Evolutionary conservation across 108 stramenopile species (phyloP).

Genomic region (Skeletonema menzelii): DNA sequence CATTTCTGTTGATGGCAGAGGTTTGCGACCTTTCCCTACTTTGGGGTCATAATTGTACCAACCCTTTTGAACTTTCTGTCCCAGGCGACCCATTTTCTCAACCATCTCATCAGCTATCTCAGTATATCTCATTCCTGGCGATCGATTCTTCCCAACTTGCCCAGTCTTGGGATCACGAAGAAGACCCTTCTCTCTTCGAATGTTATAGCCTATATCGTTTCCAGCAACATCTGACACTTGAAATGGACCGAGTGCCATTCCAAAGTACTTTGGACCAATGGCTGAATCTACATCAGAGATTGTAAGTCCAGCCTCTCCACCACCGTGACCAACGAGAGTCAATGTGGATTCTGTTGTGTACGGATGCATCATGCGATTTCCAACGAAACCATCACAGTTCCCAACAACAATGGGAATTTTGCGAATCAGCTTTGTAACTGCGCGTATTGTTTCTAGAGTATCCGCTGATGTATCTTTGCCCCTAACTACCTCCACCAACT

Average conservation of each 20-base stretch:
- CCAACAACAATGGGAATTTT: slow-evolving; percentile 96
- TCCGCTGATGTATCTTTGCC: slow-evolving; percentile 60
- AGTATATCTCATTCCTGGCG: slow-evolving; percentile 69
- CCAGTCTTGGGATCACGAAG: slow-evolving; percentile 52
- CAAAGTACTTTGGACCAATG: slow-evolving; percentile 58
- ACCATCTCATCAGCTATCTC: slow-evolving; percentile 91
- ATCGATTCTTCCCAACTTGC: slow-evolving; percentile 49
- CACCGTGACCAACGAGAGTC: slow-evolving; percentile 59
- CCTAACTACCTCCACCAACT: slow-evolving; percentile 91
- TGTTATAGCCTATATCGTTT: slow-evolving; percentile 91
- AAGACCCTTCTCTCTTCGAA: slow-evolving; percentile 78
- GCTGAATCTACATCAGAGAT: slow-evolving; percentile 77
- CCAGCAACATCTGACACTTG: slow-evolving; percentile 94
- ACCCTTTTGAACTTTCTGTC: slow-evolving; percentile 87
- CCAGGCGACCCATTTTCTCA: slow-evolving; percentile 79
- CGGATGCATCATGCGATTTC: slow-evolving; percentile 94
- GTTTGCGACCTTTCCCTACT: slow-evolving; percentile 80
- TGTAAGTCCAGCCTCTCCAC: slow-evolving; percentile 52
- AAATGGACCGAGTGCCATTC: slow-evolving; percentile 91
- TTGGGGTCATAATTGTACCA: slow-evolving; percentile 88
- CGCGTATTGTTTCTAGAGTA: slow-evolving; percentile 76
- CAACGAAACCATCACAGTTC: slow-evolving; percentile 98
- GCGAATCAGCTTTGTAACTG: slow-evolving; percentile 80
- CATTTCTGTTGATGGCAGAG: slow-evolving; percentile 80
- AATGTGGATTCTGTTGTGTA: slow-evolving; percentile 75